These are phyloP conservation scores for Neohortaea acidophila DNA, from an alignment of 495 filamentous ascomycete genomes.

Conservation along the genomic window DNA sequence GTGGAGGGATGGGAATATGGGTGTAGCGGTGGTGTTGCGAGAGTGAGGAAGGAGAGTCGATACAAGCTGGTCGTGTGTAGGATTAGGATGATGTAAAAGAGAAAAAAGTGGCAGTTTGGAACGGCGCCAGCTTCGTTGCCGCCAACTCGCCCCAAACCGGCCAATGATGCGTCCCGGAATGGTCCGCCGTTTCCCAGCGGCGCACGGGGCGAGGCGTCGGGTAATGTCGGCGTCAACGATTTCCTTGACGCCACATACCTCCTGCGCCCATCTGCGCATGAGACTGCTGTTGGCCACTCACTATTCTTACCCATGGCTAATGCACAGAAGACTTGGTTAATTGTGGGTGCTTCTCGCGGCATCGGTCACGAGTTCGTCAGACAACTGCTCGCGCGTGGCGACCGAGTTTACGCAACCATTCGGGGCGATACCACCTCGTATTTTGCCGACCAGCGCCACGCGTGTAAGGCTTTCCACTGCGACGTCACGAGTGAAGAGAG, in stretches of 20 bases:
- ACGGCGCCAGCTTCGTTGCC: background rate
- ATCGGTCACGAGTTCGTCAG: slow-evolving; percentile 42
- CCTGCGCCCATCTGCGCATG: too few species aligned
- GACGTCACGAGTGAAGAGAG: slow-evolving; percentile 38
- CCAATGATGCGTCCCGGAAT: background rate
- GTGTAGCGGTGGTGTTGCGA: slow-evolving; percentile 1
- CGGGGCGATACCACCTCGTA: slow-evolving; percentile 32
- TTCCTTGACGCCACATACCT: too few species aligned
- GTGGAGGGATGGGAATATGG: slow-evolving; percentile 19
- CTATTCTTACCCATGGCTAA: slow-evolving; percentile 19
- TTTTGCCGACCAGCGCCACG: slow-evolving; percentile 28
- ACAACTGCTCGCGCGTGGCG: slow-evolving; percentile 33
- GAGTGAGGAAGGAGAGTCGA: background rate
- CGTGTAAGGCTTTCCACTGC: slow-evolving; percentile 33
- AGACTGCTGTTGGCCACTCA: background rate
- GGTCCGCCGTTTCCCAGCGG: background rate
- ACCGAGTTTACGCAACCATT: slow-evolving; percentile 39
- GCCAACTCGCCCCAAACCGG: slow-evolving; percentile 1
- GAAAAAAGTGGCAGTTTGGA: background rate
- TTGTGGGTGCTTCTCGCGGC: slow-evolving; percentile 42
- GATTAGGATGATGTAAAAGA: background rate
- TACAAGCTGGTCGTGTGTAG: background rate
- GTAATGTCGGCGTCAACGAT: background rate
- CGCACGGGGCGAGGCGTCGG: background rate
- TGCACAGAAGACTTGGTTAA: slow-evolving; percentile 32